Evolutionary conservation across 352 stramenopile genomes (phyloP), one percentile per base, ranked within the genome.

Genomic region (Phytophthora constricta): DNA sequence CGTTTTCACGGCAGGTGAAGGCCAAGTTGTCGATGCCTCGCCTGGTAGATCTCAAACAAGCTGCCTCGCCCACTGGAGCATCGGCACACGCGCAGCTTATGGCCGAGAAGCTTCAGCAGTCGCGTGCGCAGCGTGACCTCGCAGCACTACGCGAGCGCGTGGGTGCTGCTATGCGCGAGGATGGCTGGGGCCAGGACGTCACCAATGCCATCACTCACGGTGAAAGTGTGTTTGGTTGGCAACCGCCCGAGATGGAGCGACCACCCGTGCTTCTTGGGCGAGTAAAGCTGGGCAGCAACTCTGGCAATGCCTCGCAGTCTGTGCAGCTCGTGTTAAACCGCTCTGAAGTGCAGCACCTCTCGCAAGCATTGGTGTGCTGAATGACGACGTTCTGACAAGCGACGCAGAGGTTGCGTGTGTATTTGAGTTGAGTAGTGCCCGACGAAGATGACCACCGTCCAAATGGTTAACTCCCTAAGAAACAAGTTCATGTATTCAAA

Each of bases 211-310:
- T 93, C 52, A 63, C 67, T 23, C 68, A 66, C 2, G 86, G 83
- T 10, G 86, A 93, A 57, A 87, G 68, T 10, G 73, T 90, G 23
- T 93, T 93, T 60, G 86, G 83, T n/a, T 93, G 79, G 82, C 76
- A 87, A 58, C 79, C 83, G 11, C 81, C 82, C 1, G 80, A 93
- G 72, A 89, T 90, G 70, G 85, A 91, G 65, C 77, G 82, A 1
- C 83, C 85, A 2, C 77, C 82, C 1, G 70, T 91, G 45, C 62
- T 90, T 20, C 54, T 87, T 19, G 76, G 85, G 33, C 85, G 85
- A 22, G 76, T 91, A 33, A 93, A 83, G 37, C 57, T 91, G 39
- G 58, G 59, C 16, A 55, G 27, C 37, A 59, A 20, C 37, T 51
- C 34, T 20, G 23, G 23, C 1, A 68, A 1, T 39, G 23, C 49